Percentiles rank a stretch among this genome's conserved stretches.
Evolutionary conservation across 2,329 filamentous ascomycete species (phyloP).

Genomic region (Trichoderma sp.): DNA sequence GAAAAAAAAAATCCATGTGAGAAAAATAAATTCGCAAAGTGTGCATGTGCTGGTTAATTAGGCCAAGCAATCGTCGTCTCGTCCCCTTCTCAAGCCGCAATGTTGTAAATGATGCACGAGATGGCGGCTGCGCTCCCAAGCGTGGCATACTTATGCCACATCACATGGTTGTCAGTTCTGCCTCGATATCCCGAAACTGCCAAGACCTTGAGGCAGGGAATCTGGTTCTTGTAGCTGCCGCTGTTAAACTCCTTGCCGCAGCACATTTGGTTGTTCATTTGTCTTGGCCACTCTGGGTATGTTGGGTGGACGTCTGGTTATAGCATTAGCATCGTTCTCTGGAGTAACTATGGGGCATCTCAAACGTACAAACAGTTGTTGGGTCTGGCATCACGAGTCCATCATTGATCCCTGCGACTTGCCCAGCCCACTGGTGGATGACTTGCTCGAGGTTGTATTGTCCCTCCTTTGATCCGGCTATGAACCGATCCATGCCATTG

Average conservation of each 20-base stretch:
- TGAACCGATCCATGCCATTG: background rate
- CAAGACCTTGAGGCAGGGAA: background rate
- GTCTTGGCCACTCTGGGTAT: background rate
- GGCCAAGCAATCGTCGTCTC: background rate
- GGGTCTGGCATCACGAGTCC: background rate
- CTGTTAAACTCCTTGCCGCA: background rate
- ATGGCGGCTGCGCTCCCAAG: background rate
- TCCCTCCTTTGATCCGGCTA: background rate
- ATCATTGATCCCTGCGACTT: background rate
- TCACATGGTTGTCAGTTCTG: background rate
- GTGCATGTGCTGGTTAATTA: no score
- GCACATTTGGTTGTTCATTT: background rate
- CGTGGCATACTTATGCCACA: background rate
- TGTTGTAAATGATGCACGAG: background rate
- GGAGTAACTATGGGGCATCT: background rate
- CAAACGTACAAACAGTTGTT: background rate
- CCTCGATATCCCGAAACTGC: background rate
- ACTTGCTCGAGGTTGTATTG: background rate
- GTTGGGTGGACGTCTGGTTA: background rate
- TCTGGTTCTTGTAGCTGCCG: background rate
- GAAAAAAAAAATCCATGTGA: background rate
- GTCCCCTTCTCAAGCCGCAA: background rate
- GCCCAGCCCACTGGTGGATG: background rate
- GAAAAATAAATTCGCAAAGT: no score
- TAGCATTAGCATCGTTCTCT: background rate